phyloP scores from a whole-genome alignment of 352 stramenopile species.

The Pythium phragmitis region DNA sequence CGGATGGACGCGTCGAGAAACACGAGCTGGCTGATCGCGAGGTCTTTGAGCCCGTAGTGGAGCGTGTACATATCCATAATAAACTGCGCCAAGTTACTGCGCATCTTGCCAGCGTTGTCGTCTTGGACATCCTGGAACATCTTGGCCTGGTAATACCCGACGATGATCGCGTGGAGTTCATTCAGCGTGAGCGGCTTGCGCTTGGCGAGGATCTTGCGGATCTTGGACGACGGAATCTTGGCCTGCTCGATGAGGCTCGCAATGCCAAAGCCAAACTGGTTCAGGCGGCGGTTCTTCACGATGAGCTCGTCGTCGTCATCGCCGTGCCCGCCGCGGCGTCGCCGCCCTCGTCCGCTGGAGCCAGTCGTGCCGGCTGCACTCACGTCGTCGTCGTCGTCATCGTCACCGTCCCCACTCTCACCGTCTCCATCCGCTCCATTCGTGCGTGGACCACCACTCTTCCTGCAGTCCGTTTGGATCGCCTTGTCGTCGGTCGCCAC shows the following conservation, averaged over 20 bases:
- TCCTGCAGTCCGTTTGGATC: constrained; percentile 39
- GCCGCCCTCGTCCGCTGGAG: constrained; percentile 5
- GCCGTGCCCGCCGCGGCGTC: constrained; percentile 29
- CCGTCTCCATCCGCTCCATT: constrained; percentile 5
- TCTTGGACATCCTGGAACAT: constrained; percentile 80
- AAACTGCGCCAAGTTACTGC: constrained; percentile 65
- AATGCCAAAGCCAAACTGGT: constrained; percentile 73
- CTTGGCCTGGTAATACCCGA: constrained; percentile 79
- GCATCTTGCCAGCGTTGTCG: constrained; percentile 52
- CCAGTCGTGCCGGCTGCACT: constrained; percentile 5
- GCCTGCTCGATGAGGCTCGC: constrained; percentile 74
- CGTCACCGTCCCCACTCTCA: constrained; percentile 19
- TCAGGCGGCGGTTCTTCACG: constrained; percentile 53
- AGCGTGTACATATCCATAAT: constrained; percentile 86
- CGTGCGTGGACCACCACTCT: neutral
- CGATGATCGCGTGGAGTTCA: constrained; percentile 71
- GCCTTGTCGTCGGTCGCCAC: constrained; percentile 39
- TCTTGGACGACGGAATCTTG: constrained; percentile 66
- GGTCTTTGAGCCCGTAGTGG: constrained; percentile 76
- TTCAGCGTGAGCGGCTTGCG: constrained; percentile 69
- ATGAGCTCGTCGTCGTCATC: constrained; percentile 45
- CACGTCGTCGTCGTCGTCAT: constrained; percentile 28
- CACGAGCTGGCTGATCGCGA: constrained; percentile 77
- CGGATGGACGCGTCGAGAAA: constrained; percentile 76
- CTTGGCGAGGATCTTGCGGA: constrained; percentile 75